Evolutionary conservation across 192 early-diverging fungal genomes (phyloP).

Genomic region (Backusella luteola): DNA sequence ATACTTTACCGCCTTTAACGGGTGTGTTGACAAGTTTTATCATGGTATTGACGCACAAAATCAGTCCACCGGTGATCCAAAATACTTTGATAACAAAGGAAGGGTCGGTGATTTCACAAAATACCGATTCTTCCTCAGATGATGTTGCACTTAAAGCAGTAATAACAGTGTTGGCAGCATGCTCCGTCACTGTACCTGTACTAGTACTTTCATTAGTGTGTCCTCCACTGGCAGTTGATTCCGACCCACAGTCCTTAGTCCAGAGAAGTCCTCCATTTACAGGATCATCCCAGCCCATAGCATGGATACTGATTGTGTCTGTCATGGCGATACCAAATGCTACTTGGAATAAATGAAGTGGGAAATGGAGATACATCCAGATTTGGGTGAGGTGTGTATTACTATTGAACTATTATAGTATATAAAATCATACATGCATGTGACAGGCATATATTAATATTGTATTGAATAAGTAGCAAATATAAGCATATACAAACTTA

Average conservation of each 20-base stretch:
- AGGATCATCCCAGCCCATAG: slow-evolving; percentile 14
- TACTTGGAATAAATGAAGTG: slow-evolving; percentile 48
- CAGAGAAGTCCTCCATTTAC: not conserved
- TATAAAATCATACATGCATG: not conserved
- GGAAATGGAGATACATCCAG: slow-evolving; percentile 51
- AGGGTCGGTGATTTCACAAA: slow-evolving; percentile 11
- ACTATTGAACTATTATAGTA: slow-evolving; percentile 12
- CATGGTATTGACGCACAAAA: slow-evolving; percentile 34
- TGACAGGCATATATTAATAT: not conserved
- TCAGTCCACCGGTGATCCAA: slow-evolving; percentile 30
- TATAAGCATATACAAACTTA: not conserved
- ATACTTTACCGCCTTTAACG: slow-evolving; percentile 8
- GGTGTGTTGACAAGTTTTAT: slow-evolving; percentile 37
- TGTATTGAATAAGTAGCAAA: not conserved
- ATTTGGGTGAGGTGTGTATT: slow-evolving; percentile 30
- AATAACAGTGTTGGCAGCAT: slow-evolving; percentile 1
- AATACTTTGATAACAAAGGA: slow-evolving; percentile 31
- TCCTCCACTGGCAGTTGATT: not conserved
- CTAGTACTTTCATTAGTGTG: not conserved
- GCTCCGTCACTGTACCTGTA: not conserved
- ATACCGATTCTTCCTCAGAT: not conserved
- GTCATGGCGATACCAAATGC: slow-evolving; percentile 46
- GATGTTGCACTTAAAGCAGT: not conserved
- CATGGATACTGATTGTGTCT: slow-evolving; percentile 42
- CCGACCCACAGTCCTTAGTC: not conserved